phyloP scores from a whole-genome alignment of 202 grass and related monocot genomes.

The Saccharum hybrid region DNA sequence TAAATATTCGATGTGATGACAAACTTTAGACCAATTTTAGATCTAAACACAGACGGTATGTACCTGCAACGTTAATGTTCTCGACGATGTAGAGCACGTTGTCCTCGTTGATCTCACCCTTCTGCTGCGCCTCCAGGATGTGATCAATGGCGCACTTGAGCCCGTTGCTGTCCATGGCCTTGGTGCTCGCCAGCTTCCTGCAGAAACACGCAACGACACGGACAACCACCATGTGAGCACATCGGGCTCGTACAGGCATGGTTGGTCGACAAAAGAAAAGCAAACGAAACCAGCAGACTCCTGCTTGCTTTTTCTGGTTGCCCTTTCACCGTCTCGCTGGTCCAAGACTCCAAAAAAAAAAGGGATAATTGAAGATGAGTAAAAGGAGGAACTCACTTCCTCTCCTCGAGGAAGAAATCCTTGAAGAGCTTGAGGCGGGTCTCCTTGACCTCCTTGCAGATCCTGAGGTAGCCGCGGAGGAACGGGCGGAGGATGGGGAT shows the following conservation, averaged over 20 bases:
- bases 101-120: constrained; percentile 94
- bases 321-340: too few relatives aligned
- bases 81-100: constrained; percentile 95
- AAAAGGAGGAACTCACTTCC: constrained; percentile 66
- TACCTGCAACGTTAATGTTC: constrained; percentile 97
- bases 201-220: constrained; percentile 9
- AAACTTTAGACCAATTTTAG: too few relatives aligned
- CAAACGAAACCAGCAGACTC: too few relatives aligned
- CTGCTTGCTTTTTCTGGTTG: too few relatives aligned
- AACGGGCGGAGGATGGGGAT: constrained; percentile 74
- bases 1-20: too few relatives aligned
- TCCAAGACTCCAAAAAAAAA: too few relatives aligned
- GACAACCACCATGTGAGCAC: constrained; percentile 22
- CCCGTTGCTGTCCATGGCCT: constrained; percentile 46
- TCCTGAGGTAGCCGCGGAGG: constrained; percentile 71
- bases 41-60: not conserved
- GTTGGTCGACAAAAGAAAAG: not conserved
- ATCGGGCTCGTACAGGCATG: not conserved
- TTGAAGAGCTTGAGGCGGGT: constrained; percentile 76
- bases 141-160: constrained; percentile 92
- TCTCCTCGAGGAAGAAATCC: constrained; percentile 91
- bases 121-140: constrained; percentile 82
- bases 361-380: not conserved
- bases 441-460: constrained; percentile 84
- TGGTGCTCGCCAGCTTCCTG: constrained; percentile 77